A percentile compares a stretch with the other conserved stretches of the same genome.
Conservation (phyloP, 768 basidiomycete genomes). For the Paxillus rubicundulus region DNA sequence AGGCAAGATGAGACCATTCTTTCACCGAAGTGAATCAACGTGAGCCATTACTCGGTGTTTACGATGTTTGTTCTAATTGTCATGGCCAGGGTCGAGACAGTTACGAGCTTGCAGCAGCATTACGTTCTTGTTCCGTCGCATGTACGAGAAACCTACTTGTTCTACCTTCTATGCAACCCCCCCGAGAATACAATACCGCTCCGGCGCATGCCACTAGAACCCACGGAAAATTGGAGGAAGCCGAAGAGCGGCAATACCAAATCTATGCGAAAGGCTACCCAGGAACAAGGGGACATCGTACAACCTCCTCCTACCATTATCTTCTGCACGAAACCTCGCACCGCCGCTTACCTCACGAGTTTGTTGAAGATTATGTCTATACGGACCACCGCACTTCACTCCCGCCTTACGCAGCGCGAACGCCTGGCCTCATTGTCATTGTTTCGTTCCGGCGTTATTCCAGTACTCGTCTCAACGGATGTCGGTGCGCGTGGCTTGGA, state of each 20-base stretch:
- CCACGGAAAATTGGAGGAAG: conserved; percentile 9
- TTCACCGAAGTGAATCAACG: conserved; percentile 76
- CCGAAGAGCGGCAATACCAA: conserved; percentile 35
- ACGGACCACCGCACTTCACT: conserved; percentile 87
- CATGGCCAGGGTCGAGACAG: conserved; percentile 74
- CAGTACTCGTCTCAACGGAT: conserved; percentile 91
- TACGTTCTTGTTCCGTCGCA: conserved; percentile 94
- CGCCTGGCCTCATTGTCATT: conserved; percentile 79
- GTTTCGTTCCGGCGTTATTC: conserved; percentile 84
- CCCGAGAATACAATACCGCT: conserved; percentile 73
- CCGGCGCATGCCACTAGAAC: conserved; percentile 61
- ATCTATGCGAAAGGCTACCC: conserved; percentile 30
- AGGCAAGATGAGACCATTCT: conserved; percentile 85
- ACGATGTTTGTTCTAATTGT: neutral
- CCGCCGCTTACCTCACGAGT: conserved; percentile 84
- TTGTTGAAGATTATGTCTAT: conserved; percentile 78
- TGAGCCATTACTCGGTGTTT: conserved; percentile 37
- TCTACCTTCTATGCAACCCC: conserved; percentile 84
- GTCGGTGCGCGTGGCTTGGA: conserved; percentile 95
- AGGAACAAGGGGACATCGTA: conserved; percentile 49
- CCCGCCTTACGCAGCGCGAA: conserved; percentile 89
- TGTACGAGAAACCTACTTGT: conserved; percentile 89
- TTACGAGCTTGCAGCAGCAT: conserved; percentile 80
- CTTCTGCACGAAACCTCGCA: conserved; percentile 82
- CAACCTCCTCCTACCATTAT: conserved; percentile 96